Evolutionary conservation across 2,329 filamentous ascomycete species (phyloP).

Genomic region (Albophoma yamanashiensis): DNA sequence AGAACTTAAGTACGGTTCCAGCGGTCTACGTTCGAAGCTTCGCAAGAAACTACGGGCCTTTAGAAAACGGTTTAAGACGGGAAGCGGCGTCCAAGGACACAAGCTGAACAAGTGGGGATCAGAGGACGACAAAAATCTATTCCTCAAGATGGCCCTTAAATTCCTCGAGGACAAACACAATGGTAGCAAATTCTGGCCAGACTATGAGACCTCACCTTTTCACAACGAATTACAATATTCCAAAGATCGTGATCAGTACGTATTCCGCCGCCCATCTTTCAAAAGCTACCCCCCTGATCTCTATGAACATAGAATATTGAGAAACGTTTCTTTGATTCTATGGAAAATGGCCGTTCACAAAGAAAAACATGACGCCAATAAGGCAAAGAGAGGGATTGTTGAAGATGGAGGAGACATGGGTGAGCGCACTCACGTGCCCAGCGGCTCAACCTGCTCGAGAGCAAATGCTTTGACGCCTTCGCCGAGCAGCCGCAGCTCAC

Average conservation of each 20-base stretch:
- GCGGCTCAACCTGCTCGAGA: background rate
- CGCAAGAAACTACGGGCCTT: background rate
- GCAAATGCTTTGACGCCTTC: background rate
- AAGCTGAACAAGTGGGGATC: background rate
- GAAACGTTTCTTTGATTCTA: background rate
- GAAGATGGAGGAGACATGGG: too few relatives aligned
- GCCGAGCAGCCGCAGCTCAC: background rate
- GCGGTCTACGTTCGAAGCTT: too few relatives aligned
- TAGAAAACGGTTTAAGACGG: background rate
- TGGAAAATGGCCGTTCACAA: background rate
- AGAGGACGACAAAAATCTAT: background rate
- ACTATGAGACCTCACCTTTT: background rate
- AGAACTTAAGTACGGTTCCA: background rate
- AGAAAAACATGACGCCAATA: background rate
- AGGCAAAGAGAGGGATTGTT: background rate
- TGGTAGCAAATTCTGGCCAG: background rate
- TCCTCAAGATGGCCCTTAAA: background rate
- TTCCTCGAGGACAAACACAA: background rate
- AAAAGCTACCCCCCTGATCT: background rate
- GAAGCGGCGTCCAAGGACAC: background rate
- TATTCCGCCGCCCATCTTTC: background rate
- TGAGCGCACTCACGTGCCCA: background rate
- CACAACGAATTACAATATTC: background rate
- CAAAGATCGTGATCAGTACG: background rate
- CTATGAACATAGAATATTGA: background rate